A percentile compares a stretch with the other conserved stretches of the same genome.
Evolutionary conservation across 179 eudicot genomes (phyloP).

Genomic region (Spergularia azorica): DNA sequence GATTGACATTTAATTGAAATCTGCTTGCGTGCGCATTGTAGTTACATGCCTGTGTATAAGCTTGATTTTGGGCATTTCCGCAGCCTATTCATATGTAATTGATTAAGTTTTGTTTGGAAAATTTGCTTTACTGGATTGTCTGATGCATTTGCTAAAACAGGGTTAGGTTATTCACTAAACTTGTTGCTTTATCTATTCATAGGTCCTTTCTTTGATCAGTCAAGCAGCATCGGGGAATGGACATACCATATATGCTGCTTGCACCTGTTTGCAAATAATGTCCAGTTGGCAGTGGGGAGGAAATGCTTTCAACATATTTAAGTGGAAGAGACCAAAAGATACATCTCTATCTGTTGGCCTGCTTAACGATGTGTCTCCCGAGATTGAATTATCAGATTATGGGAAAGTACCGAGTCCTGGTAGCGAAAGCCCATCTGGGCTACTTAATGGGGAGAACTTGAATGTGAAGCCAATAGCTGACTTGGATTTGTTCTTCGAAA

Average conservation of each 20-base stretch:
- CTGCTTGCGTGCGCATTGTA: neutral
- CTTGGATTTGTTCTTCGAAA: slow-evolving; percentile 89
- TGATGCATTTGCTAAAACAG: neutral
- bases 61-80: neutral
- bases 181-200: slow-evolving; percentile 13
- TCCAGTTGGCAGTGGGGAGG: slow-evolving; percentile 69
- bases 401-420: slow-evolving; percentile 76
- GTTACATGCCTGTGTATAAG: neutral
- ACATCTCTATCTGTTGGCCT: slow-evolving; percentile 60
- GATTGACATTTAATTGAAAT: neutral
- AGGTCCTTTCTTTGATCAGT: slow-evolving; percentile 38
- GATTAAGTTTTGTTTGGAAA: neutral
- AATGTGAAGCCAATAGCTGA: slow-evolving; percentile 82
- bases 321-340: slow-evolving; percentile 58
- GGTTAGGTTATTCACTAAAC: neutral
- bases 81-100: neutral
- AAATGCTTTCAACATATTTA: slow-evolving; percentile 62
- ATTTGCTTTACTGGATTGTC: neutral
- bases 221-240: slow-evolving; percentile 56
- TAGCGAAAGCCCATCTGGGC: slow-evolving; percentile 96
- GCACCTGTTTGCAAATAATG: slow-evolving; percentile 61
- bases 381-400: slow-evolving; percentile 82
- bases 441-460: slow-evolving; percentile 86
- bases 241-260: slow-evolving; percentile 46
- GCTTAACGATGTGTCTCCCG: slow-evolving; percentile 56